A percentile compares a stretch with the other conserved stretches of the same genome.
Conservation (phyloP, 352 stramenopile genomes). For the Pythium rishiriense region DNA sequence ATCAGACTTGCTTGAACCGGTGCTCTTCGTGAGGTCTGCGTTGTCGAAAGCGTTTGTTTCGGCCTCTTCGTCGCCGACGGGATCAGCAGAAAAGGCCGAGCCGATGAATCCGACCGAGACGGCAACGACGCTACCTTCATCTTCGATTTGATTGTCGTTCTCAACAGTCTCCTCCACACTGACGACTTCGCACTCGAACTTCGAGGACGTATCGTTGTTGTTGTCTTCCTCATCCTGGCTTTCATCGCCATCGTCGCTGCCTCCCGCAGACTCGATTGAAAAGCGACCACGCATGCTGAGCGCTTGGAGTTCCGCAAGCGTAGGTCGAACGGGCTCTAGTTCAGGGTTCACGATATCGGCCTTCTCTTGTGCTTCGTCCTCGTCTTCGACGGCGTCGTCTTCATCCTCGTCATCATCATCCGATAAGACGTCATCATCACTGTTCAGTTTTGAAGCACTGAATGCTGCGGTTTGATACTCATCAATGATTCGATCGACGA, state of each 20-base stretch:
- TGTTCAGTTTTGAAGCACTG: conserved; percentile 11
- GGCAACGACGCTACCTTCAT: not conserved
- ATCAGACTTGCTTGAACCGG: not conserved
- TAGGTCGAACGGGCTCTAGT: conserved; percentile 25
- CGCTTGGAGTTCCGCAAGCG: conserved; percentile 43
- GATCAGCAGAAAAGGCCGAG: conserved; percentile 2
- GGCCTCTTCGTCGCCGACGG: not conserved
- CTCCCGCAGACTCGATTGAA: conserved; percentile 35
- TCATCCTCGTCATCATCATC: conserved; percentile 23
- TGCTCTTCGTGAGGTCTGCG: not conserved
- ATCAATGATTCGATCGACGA: conserved; percentile 20
- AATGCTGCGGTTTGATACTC: conserved; percentile 21
- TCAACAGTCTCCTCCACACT: not conserved
- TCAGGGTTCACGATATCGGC: conserved; percentile 8
- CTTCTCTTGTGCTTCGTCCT: conserved; percentile 15
- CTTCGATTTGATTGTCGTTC: conserved; percentile 3
- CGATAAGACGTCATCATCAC: conserved; percentile 9
- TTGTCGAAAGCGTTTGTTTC: not conserved
- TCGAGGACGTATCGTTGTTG: not conserved
- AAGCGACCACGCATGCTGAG: conserved; percentile 50
- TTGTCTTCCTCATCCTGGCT: conserved; percentile 18
- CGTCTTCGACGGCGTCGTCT: conserved; percentile 7
- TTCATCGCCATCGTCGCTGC: conserved; percentile 40
- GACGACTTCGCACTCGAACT: not conserved
- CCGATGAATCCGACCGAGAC: conserved; percentile 2